Percentiles rank a stretch among this genome's conserved stretches.
Evolutionary conservation across 805 yeast genomes (phyloP).

Genomic region (Barnettozyma vustinii): DNA sequence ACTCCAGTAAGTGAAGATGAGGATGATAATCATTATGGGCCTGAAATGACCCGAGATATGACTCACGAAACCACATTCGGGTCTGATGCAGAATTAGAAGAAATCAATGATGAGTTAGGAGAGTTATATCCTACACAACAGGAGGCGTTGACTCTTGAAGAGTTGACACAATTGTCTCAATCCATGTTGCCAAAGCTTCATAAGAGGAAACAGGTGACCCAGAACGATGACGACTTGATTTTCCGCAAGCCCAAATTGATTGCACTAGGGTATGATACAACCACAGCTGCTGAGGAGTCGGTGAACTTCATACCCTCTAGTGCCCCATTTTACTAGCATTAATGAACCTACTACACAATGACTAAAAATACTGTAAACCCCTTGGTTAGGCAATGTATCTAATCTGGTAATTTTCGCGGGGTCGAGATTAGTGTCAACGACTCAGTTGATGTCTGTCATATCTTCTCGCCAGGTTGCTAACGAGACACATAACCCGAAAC

Average conservation of each 20-base stretch:
- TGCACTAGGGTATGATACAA: neutral
- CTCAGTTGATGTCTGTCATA: neutral
- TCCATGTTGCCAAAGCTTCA: neutral
- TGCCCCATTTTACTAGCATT: conserved; percentile 6
- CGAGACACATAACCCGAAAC: neutral
- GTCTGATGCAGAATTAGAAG: conserved; percentile 8
- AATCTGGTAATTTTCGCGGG: conserved; percentile 5
- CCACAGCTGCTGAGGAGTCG: neutral
- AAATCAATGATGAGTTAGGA: conserved; percentile 23
- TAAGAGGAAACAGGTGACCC: neutral
- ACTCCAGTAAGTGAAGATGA: neutral
- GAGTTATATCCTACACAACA: conserved; percentile 27
- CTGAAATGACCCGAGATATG: neutral
- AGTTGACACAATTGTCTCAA: conserved; percentile 17
- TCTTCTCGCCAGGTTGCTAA: neutral
- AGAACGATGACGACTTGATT: neutral
- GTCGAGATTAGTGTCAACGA: neutral
- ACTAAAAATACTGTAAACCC: neutral
- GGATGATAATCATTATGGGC: neutral
- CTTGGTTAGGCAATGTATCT: neutral
- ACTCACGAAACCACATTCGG: neutral
- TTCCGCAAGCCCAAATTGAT: neutral
- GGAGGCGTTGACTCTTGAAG: conserved; percentile 15
- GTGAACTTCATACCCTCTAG: conserved; percentile 12
- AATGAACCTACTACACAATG: neutral